These are phyloP conservation scores for Talaromyces atroroseus DNA, from an alignment of 2,329 filamentous ascomycete species.

Conservation along the genomic window DNA sequence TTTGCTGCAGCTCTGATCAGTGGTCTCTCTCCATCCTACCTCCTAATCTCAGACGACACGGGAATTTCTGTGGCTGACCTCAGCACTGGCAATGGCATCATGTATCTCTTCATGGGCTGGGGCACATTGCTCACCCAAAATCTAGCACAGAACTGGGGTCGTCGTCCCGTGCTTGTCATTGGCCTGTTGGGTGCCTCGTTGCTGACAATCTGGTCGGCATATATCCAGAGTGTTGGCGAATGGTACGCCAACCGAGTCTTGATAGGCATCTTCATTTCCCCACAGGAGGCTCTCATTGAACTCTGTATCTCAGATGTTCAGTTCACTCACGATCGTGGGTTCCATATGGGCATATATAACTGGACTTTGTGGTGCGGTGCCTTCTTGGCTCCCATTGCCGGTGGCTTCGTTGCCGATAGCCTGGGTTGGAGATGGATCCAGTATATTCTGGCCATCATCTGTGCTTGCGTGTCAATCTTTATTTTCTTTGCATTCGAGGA, in stretches of 20 bases:
- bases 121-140: slow-evolving; percentile 50
- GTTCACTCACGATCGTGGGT: slow-evolving; percentile 1
- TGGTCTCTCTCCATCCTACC: slow-evolving; percentile 10
- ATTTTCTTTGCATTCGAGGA: slow-evolving; percentile 12
- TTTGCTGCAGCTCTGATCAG: slow-evolving; percentile 11
- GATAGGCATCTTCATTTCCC: slow-evolving; percentile 1
- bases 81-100: slow-evolving; percentile 47
- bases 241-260: slow-evolving; percentile 1
- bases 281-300: not conserved
- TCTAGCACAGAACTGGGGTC: slow-evolving; percentile 48
- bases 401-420: not conserved
- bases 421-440: not conserved
- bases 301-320: not conserved
- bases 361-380: not conserved
- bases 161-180: slow-evolving; percentile 44
- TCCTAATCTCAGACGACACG: slow-evolving; percentile 29
- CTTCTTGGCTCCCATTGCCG: slow-evolving; percentile 1
- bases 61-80: slow-evolving; percentile 42
- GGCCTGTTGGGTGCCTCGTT: slow-evolving; percentile 31
- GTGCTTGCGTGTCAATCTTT: not conserved
- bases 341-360: slow-evolving; percentile 1
- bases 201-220: slow-evolving; percentile 32
- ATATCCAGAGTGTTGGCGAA: not conserved
- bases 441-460: not conserved
- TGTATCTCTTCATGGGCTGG: slow-evolving; percentile 50